Base-by-base conservation (phyloP, 164 flowering plant species). In the Vitis riparia region DNA sequence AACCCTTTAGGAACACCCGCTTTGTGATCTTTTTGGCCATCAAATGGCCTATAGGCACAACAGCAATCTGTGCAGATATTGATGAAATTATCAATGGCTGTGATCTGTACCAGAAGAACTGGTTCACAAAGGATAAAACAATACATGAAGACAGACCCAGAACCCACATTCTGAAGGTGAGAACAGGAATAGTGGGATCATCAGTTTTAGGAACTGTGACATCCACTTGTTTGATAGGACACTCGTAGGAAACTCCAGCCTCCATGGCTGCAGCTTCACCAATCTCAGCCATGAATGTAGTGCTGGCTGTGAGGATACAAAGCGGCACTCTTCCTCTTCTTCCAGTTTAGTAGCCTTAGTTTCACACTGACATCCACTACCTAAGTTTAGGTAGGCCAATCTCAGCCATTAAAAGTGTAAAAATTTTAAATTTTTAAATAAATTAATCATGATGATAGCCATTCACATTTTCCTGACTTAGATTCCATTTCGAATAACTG, bases 111-210 rank as follows among this genome's bases (percentile, higher is more conserved):
- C 88, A 86, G 72, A 86, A 86, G 73, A 88, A 88, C 81, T 88
- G 91, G 77, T 88, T 86, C 59, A 81, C 82, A 65, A 88, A 84
- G 1, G 90, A 83, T 12, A 88, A 75, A 1, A 86, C 1, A 2
- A 86, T 72, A 59, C 92, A 88, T 1, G 85, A 64, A 10, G 57
- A n/a, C 0, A 82, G 1, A 7, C 92, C 90, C 52, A 88, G 70
- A 52, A 77, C 79, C 89, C 89, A 88, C 85, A 79, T 84, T 50
- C 91, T 73, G 82, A 88, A 88, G 5, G 91, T 86, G 51, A 83
- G 61, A 1, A 71, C 85, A 6, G 88, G 86, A 55, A 81, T 61
- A 30, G 77, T 59, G 1, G 87, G 81, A 64, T 88, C 91, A 47
- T 88, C 91, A 1, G 87, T 83, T 69, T 80, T 80, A 2, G 89